Base-by-base conservation (phyloP, 2,329 filamentous ascomycete genomes). In the Mycosphaerella arachidis region DNA sequence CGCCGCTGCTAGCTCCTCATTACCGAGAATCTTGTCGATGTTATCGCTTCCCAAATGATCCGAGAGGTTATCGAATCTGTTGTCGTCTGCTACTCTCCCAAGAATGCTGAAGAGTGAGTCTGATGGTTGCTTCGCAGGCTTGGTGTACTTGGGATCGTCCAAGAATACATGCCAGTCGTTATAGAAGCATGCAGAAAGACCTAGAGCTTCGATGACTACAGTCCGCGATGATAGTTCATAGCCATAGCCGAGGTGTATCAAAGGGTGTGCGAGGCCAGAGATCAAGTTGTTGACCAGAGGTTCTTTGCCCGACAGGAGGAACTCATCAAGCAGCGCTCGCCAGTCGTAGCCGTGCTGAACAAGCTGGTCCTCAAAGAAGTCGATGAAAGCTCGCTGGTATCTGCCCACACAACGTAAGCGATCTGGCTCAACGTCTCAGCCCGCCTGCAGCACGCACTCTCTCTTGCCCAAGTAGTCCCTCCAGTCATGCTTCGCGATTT, bases 201-300 rank as follows among this genome's bases (percentile, higher is more conserved):
- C 86, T 0, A 99, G 81, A 0, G 92, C 90, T 78, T 99, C 94
- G 76, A 96, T 94, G 52, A 87, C 92, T 20, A 97, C 73, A 65
- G 95, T 93, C 60, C 88, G 89, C 67, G 84, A 94, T 63, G 90
- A 85, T 68, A 97, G 81, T 77, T 99, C 93, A 71, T 89, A 93
- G 9, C 92, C 94, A 72, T 96, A 97, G n/a, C 86, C 92, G 2
- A 99, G 82, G 70, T 97, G 94, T 60, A 97, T 94, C n/a, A 97
- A 79, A 1, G 93, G 90, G 69, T 97, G 91, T 18, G 89, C 93
- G 62, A 96, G 82, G 56, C 91, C 91, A 48, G 87, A 83, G 56
- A 95, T 85, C 43, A 97, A 77, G 40, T 88, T 86, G 75, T 95
- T 90, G 69, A 96, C 84, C 59, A 99, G 76, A 4, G 93, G 92